Evolutionary conservation across 2,329 filamentous ascomycete species (phyloP), one percentile per base, ranked within the genome.

Genomic region (Sporothrix humicola): DNA sequence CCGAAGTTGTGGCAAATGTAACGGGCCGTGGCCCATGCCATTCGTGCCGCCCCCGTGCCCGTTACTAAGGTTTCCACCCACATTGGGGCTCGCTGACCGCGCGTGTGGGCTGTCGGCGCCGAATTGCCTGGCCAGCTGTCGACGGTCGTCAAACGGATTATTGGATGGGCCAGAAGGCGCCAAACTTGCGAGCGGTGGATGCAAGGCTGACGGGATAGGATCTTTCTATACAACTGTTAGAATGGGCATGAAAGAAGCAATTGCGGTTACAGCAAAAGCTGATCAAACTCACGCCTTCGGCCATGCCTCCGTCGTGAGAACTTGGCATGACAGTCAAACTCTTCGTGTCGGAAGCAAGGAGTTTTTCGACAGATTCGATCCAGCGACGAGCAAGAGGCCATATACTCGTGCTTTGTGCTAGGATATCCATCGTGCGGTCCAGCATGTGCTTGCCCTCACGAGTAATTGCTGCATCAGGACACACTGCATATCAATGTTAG

Each of bases 341-440:
- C 70, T 82, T 82, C 5, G 83, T 81, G 74, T 86, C 84, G 42
- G 81, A 79, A 31, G 81, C 82, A 8, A 71, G 58, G 76, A 85
- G 84, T 50, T 82, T 83, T 68, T 85, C 83, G 1, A 87, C 78
- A 0, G 84, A 82, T 1, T 83, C 83, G 10, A 83, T 81, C 86
- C 86, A 87, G 13, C 84, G 82, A 3, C 81, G 80, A 0, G 86
- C 85, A 6, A 87, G 80, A 0, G 86, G 85, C 86, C 86, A 87
- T 9, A 85, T 83, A 46, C 83, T 80, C 72, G 84, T 83, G 77
- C 85, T 85, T 72, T 85, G 83, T 46, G 81, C 80, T 6, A 87
- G 78, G 13, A 87, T 85, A 2, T 74, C 76, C 23, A 84, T 81
- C 23, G 82, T 84, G 10, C 83, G 81, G 3, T 81, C 80, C 5